A percentile compares a stretch with the other conserved stretches of the same genome.
These are phyloP conservation scores for Podospora australis DNA, from an alignment of 495 filamentous ascomycete species.

Conservation along the genomic window DNA sequence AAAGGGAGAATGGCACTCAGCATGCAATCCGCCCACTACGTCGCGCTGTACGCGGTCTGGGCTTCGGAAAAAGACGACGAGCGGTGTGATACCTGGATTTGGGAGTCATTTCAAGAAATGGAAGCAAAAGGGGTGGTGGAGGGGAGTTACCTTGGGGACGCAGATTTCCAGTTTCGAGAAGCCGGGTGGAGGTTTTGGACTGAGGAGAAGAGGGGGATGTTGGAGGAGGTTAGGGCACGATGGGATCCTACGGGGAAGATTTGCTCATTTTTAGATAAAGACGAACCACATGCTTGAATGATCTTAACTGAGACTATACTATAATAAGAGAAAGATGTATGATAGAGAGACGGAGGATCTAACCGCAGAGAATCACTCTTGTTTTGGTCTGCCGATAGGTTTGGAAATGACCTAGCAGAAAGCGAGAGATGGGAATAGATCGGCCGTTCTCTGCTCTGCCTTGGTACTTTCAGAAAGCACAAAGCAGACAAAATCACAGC, in stretches of 20 bases:
- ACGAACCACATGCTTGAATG: too few species aligned
- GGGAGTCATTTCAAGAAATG: slow-evolving; percentile 31
- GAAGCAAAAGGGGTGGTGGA: slow-evolving; percentile 13
- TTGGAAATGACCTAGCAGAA: too few species aligned
- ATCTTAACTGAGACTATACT: too few species aligned
- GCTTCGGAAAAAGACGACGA: slow-evolving; percentile 38
- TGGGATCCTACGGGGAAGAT: slow-evolving; percentile 42
- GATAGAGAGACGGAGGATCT: too few species aligned
- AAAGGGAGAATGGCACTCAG: slow-evolving; percentile 42
- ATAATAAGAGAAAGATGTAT: too few species aligned
- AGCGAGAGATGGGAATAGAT: too few species aligned
- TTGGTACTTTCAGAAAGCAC: too few species aligned
- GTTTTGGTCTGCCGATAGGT: too few species aligned
- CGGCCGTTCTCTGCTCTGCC: too few species aligned
- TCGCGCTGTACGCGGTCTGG: slow-evolving; percentile 48
- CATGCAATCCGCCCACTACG: slow-evolving; percentile 50
- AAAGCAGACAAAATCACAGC: too few species aligned
- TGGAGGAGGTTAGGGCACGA: slow-evolving; percentile 33
- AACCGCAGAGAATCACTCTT: too few species aligned
- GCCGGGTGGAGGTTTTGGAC: slow-evolving; percentile 38
- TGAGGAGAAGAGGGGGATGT: slow-evolving; percentile 24
- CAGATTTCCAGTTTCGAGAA: slow-evolving; percentile 40
- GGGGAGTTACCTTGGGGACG: slow-evolving; percentile 49
- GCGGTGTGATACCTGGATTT: slow-evolving; percentile 36
- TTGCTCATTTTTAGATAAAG: slow-evolving; percentile 41